Evolutionary conservation across 345 rosid genomes (phyloP).

Genomic region (Pistacia integerrima): DNA sequence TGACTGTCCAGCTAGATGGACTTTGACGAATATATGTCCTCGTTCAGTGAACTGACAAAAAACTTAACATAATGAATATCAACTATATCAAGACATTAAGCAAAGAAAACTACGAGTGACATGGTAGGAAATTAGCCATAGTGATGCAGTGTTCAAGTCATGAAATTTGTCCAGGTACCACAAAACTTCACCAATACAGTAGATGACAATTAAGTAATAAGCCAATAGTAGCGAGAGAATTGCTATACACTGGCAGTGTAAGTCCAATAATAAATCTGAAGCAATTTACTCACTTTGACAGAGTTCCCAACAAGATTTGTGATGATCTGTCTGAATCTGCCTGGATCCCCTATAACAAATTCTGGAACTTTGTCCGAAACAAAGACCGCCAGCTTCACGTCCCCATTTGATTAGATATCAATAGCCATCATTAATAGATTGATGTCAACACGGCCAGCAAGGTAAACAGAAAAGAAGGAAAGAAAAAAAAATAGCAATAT

Average conservation of each 20-base stretch:
- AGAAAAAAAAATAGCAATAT: background rate
- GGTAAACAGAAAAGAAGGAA: background rate
- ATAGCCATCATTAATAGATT: conserved; percentile 19
- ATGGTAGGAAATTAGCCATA: background rate
- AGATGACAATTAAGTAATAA: background rate
- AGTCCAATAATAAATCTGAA: conserved; percentile 3
- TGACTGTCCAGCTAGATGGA: conserved; percentile 68
- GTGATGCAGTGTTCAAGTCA: background rate
- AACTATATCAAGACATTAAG: background rate
- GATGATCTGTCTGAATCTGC: conserved; percentile 93
- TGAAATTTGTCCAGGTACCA: background rate
- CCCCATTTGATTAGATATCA: conserved; percentile 25
- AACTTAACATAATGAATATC: conserved; percentile 11
- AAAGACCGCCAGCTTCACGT: conserved; percentile 80
- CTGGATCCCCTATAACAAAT: conserved; percentile 85
- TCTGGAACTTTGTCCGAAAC: conserved; percentile 93
- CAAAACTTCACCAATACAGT: conserved; percentile 1
- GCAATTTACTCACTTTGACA: conserved; percentile 66
- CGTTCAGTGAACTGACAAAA: conserved; percentile 82
- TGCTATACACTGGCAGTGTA: background rate
- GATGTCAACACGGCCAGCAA: conserved; percentile 12
- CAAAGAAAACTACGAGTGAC: background rate
- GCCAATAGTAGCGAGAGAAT: conserved; percentile 2
- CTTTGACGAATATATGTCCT: conserved; percentile 93
- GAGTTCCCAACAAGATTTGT: conserved; percentile 98